Evolutionary conservation across 129 eudicot species (phyloP).

Genomic region (Logfia minima): DNA sequence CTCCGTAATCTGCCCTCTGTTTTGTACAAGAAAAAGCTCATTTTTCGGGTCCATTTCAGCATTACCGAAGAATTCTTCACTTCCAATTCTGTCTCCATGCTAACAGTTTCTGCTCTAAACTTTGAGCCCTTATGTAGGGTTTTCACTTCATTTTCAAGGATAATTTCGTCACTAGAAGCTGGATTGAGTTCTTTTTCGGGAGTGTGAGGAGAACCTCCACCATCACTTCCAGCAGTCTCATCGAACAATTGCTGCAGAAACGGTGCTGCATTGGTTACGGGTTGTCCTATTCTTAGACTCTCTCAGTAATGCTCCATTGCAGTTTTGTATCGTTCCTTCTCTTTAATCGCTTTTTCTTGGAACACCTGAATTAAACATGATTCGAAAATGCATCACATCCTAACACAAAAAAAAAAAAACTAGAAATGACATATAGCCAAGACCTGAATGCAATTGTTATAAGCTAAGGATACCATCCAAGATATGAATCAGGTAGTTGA

Average conservation of each 20-base stretch:
- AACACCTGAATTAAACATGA: conserved; percentile 49
- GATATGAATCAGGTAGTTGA: conserved; percentile 1
- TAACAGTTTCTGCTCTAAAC: no score
- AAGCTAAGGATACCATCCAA: neutral
- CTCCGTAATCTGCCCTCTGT: neutral
- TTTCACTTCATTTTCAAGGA: conserved; percentile 27
- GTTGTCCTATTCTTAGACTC: conserved; percentile 42
- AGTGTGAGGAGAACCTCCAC: conserved; percentile 34
- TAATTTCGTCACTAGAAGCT: conserved; percentile 37
- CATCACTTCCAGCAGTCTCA: conserved; percentile 29
- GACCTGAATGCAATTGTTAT: neutral
- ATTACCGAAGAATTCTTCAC: conserved; percentile 6
- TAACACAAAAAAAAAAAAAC: neutral
- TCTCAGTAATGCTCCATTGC: conserved; percentile 66
- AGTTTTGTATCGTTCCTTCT: conserved; percentile 66
- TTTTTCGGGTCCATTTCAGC: neutral
- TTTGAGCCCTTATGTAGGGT: conserved; percentile 13
- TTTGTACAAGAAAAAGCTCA: neutral
- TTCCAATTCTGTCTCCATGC: no score
- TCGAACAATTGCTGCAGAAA: conserved; percentile 39
- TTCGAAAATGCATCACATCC: neutral
- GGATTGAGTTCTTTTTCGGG: conserved; percentile 40
- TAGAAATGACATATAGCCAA: neutral
- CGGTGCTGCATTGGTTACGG: conserved; percentile 32
- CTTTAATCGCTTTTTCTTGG: conserved; percentile 67